Percentiles rank a stretch among this genome's conserved stretches.
Conservation (phyloP, 78 protist species). For the Tieghemostelium lacteum region DNA sequence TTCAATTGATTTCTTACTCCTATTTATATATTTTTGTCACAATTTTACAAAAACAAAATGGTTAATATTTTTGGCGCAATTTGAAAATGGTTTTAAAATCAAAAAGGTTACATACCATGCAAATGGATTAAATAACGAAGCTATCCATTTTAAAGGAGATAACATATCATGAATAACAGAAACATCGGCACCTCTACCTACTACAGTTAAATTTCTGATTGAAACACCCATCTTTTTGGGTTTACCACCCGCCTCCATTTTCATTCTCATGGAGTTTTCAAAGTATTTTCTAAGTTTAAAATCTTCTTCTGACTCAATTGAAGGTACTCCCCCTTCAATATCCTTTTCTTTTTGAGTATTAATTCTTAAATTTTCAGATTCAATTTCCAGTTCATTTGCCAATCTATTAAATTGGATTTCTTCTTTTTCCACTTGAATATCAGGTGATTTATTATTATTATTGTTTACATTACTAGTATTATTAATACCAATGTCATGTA, state of each 20-base stretch:
- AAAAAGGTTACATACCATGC: constrained; percentile 23
- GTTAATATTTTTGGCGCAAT: no score
- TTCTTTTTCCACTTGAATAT: background rate
- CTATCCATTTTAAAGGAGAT: constrained; percentile 36
- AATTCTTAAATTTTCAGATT: background rate
- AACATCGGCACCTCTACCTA: constrained; percentile 77
- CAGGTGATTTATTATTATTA: background rate
- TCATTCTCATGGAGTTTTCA: constrained; percentile 56
- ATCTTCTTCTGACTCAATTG: constrained; percentile 52
- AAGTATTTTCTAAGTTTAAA: constrained; percentile 64
- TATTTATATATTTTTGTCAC: no score
- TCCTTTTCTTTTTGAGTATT: background rate
- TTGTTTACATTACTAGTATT: no score
- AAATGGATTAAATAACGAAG: constrained; percentile 29
- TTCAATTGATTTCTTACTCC: no score
- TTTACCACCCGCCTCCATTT: constrained; percentile 21
- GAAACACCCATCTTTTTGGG: constrained; percentile 73
- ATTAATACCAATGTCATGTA: no score
- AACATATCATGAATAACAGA: constrained; percentile 68
- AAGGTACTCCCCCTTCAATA: background rate
- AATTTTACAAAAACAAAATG: no score
- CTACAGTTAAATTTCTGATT: constrained; percentile 58
- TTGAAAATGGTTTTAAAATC: no score
- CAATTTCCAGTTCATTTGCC: background rate
- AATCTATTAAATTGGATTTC: background rate